Percentiles rank a stretch among this genome's conserved stretches.
Conservation (phyloP, 805 yeast species). For the Ogataea wickerhamii region DNA sequence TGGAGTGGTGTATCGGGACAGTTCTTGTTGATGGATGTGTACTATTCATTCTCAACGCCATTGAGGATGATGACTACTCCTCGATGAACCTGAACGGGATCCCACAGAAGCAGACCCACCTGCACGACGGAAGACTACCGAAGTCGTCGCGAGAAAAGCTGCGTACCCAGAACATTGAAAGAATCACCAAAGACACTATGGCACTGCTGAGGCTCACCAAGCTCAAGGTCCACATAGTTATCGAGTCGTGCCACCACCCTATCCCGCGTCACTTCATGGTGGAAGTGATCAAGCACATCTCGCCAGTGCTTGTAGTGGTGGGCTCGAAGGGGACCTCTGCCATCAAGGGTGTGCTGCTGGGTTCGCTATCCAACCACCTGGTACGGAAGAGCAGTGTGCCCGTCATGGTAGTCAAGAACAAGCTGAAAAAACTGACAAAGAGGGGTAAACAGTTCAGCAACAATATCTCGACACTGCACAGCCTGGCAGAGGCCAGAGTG, state of each 20-base stretch:
- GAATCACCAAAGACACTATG: conserved; percentile 37
- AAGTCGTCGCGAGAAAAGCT: conserved; percentile 33
- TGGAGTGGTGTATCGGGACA: conserved; percentile 87
- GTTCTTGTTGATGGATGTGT: conserved; percentile 81
- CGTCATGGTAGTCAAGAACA: conserved; percentile 75
- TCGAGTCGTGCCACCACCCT: conserved; percentile 73
- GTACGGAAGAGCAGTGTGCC: conserved; percentile 71
- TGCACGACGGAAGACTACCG: conserved; percentile 14
- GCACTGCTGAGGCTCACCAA: conserved; percentile 58
- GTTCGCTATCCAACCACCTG: conserved; percentile 67
- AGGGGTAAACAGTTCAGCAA: conserved; percentile 52
- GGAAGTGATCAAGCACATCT: conserved; percentile 65
- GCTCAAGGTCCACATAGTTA: conserved; percentile 67
- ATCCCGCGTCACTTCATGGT: conserved; percentile 68
- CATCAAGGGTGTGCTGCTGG: conserved; percentile 67
- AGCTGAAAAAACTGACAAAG: conserved; percentile 63
- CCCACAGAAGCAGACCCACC: conserved; percentile 15
- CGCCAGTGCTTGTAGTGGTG: conserved; percentile 70
- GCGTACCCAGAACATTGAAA: conserved; percentile 41
- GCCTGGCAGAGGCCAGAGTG: conserved; percentile 39
- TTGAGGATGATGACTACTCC: conserved; percentile 41
- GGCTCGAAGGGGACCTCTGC: conserved; percentile 76
- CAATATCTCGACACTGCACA: conserved; percentile 49
- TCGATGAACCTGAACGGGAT: conserved; percentile 36
- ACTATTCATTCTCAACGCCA: conserved; percentile 63